phyloP scores from a whole-genome alignment of 176 grass and related monocot genomes.

The Carex parvula region DNA sequence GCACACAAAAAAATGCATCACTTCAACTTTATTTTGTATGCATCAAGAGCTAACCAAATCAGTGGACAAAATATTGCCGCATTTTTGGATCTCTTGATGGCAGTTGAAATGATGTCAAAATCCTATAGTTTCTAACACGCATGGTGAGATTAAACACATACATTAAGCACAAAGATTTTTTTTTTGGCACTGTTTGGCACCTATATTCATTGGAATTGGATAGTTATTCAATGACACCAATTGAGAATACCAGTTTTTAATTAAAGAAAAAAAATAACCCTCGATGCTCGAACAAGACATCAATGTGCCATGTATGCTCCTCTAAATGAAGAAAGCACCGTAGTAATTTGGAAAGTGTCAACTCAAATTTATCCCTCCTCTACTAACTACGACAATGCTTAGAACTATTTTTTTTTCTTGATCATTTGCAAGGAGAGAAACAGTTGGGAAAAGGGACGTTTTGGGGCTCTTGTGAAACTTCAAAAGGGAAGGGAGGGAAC shows the following conservation, averaged over 20 bases:
- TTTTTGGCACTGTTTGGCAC: background rate
- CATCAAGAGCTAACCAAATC: background rate
- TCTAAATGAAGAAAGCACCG: background rate
- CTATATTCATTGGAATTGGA: background rate
- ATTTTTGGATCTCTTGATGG: background rate
- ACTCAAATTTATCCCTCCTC: background rate
- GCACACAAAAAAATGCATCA: background rate
- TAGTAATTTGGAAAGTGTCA: background rate
- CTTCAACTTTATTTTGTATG: background rate
- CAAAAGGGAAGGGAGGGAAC: background rate
- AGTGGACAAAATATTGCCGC: background rate
- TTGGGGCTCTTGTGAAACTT: background rate
- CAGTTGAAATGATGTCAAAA: background rate
- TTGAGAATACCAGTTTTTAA: background rate
- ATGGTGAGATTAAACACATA: background rate
- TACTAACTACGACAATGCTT: background rate
- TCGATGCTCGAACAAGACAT: background rate
- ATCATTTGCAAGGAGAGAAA: background rate
- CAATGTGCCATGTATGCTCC: background rate
- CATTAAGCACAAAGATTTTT: too few relatives aligned
- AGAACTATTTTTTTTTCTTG: background rate
- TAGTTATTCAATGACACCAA: background rate
- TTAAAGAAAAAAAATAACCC: background rate
- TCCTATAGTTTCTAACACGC: background rate
- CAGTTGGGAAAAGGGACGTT: background rate